These are phyloP conservation scores for Tetracentron sinense DNA, from an alignment of 164 flowering plant species.

Conservation along the genomic window DNA sequence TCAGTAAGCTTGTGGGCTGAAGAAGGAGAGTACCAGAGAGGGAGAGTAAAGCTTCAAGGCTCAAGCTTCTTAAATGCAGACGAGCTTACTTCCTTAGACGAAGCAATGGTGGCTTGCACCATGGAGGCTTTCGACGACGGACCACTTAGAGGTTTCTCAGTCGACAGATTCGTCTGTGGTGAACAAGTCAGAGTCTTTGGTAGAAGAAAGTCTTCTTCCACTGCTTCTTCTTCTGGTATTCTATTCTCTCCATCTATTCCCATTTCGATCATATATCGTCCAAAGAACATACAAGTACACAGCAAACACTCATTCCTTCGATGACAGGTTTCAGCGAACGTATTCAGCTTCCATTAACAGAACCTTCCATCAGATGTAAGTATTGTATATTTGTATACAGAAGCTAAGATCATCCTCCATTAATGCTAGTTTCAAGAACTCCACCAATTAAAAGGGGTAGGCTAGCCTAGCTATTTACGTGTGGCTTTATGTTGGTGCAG, in stretches of 20 bases:
- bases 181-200: slow-evolving; percentile 76
- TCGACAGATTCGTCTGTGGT: slow-evolving; percentile 57
- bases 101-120: slow-evolving; percentile 56
- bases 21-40: slow-evolving; percentile 48
- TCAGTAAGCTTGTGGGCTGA: slow-evolving; percentile 70
- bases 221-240: slow-evolving; percentile 13
- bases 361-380: slow-evolving; percentile 41
- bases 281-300: no score
- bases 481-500: slow-evolving; percentile 36
- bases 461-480: no score
- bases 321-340: slow-evolving; percentile 34
- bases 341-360: slow-evolving; percentile 31
- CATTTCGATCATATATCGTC: no score
- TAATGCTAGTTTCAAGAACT: no score
- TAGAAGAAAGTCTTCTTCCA: slow-evolving; percentile 42
- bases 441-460: no score
- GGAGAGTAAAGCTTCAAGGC: slow-evolving; percentile 52
- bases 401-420: no score
- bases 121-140: slow-evolving; percentile 69
- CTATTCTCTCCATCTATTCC: no score
- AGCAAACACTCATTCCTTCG: no score
- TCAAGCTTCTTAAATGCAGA: slow-evolving; percentile 61
- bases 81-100: slow-evolving; percentile 62
- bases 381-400: no score
- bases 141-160: slow-evolving; percentile 58